A percentile compares a stretch with the other conserved stretches of the same genome.
These are phyloP conservation scores for Suhomyces wounanorum DNA, from an alignment of 1,139 yeast species.

Conservation along the genomic window DNA sequence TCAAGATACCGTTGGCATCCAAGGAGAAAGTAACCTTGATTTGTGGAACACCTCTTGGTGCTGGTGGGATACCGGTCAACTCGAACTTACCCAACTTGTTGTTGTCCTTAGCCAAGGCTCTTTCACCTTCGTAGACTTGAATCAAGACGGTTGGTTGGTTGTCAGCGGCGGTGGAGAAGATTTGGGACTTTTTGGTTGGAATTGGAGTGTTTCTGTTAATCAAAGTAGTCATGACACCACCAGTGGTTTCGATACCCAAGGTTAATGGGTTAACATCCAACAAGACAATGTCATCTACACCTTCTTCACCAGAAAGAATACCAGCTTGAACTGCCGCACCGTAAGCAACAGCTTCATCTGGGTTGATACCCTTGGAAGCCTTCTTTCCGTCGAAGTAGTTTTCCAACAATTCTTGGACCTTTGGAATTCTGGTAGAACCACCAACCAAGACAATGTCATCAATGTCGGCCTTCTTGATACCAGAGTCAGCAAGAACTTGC, in stretches of 20 bases:
- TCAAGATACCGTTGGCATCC: slow-evolving; percentile 52
- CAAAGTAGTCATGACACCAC: slow-evolving; percentile 52
- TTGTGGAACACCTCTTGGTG: slow-evolving; percentile 54
- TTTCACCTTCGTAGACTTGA: slow-evolving; percentile 52
- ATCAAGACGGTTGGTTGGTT: slow-evolving; percentile 51
- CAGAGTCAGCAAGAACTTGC: slow-evolving; percentile 87
- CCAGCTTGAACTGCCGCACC: slow-evolving; percentile 83
- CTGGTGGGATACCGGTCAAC: slow-evolving; percentile 51
- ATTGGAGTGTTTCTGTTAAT: slow-evolving; percentile 51
- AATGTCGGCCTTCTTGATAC: slow-evolving; percentile 76
- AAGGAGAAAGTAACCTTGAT: slow-evolving; percentile 49
- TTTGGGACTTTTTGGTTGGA: slow-evolving; percentile 51
- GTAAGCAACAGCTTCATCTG: slow-evolving; percentile 69
- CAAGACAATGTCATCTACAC: slow-evolving; percentile 50
- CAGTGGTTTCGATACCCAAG: slow-evolving; percentile 52
- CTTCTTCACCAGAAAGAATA: slow-evolving; percentile 77
- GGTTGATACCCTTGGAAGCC: slow-evolving; percentile 94
- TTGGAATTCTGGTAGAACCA: slow-evolving; percentile 98
- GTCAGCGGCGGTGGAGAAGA: slow-evolving; percentile 51
- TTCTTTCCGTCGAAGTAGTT: slow-evolving; percentile 88
- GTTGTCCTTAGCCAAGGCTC: slow-evolving; percentile 50
- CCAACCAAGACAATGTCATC: slow-evolving; percentile 95
- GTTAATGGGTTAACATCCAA: slow-evolving; percentile 53
- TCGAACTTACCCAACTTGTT: slow-evolving; percentile 49
- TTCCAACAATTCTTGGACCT: slow-evolving; percentile 89